Evolutionary conservation across 1,284 basidiomycete genomes (phyloP).

Genomic region (Rhodotorula sp.): DNA sequence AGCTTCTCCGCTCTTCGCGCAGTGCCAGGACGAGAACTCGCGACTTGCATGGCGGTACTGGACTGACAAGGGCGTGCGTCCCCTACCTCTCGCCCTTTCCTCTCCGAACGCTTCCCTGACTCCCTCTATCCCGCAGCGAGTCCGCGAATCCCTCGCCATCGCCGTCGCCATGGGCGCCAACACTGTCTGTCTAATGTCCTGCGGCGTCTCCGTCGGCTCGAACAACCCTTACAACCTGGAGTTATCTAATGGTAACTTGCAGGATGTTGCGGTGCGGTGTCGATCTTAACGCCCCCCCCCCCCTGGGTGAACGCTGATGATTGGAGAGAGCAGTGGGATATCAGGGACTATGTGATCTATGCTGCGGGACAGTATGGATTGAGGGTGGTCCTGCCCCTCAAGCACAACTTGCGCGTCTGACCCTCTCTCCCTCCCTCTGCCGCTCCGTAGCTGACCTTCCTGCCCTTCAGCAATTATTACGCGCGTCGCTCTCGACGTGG

Average conservation of each 20-base stretch:
- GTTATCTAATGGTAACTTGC: not conserved
- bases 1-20: constrained; percentile 19
- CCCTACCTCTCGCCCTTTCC: not conserved
- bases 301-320: not conserved
- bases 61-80: constrained; percentile 24
- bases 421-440: not conserved
- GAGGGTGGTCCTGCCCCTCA: constrained; percentile 29
- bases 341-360: constrained; percentile 27
- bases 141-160: constrained; percentile 36
- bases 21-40: constrained; percentile 27
- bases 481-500: not conserved
- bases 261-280: constrained; percentile 3
- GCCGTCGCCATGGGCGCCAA: constrained; percentile 38
- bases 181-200: constrained; percentile 23
- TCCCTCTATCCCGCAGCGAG: not conserved
- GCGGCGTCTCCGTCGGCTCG: constrained; percentile 22
- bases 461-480: not conserved
- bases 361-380: constrained; percentile 29
- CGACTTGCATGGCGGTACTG: not conserved
- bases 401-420: constrained; percentile 8
- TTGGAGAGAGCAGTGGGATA: constrained; percentile 11
- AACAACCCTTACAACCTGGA: constrained; percentile 22
- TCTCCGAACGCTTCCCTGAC: too few species aligned
- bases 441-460: not conserved
- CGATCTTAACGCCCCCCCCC: too few species aligned